These are phyloP conservation scores for Lipomyces starkeyi DNA, from an alignment of 805 yeast genomes.

Conservation along the genomic window DNA sequence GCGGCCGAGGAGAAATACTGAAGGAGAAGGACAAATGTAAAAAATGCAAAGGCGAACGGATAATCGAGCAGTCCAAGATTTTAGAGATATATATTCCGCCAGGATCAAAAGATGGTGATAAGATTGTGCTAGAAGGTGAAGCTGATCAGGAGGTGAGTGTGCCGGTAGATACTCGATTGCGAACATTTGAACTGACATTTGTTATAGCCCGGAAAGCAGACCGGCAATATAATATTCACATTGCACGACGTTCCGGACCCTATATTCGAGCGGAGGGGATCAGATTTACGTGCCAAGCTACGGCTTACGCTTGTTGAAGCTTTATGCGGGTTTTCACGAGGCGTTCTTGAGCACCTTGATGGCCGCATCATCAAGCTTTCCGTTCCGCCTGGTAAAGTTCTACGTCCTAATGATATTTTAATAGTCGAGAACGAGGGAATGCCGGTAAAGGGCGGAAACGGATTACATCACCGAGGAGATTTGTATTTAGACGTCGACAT, in stretches of 20 bases:
- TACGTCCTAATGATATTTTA: conserved; percentile 75
- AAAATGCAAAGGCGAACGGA: conserved; percentile 69
- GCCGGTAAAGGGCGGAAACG: conserved; percentile 58
- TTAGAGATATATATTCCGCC: conserved; percentile 77
- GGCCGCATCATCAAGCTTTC: conserved; percentile 67
- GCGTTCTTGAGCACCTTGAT: conserved; percentile 75
- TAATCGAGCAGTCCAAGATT: conserved; percentile 67
- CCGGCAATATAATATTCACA: conserved; percentile 79
- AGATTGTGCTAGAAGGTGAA: conserved; percentile 65
- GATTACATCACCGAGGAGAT: conserved; percentile 61
- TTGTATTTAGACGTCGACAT: conserved; percentile 71
- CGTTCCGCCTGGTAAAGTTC: conserved; percentile 77
- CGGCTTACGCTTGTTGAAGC: conserved; percentile 77
- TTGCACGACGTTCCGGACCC: conserved; percentile 59
- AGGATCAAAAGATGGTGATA: conserved; percentile 70
- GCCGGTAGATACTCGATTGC: not conserved
- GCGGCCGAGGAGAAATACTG: conserved; percentile 68
- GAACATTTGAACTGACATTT: not conserved
- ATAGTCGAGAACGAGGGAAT: conserved; percentile 78
- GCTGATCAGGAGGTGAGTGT: conserved; percentile 65
- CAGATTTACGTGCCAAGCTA: conserved; percentile 67
- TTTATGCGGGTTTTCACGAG: conserved; percentile 75
- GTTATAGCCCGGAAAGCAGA: conserved; percentile 56
- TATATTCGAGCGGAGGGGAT: conserved; percentile 60
- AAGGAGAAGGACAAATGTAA: conserved; percentile 76